phyloP scores from a whole-genome alignment of 2,329 filamentous ascomycete genomes.

The Colletotrichum ledebouriae region DNA sequence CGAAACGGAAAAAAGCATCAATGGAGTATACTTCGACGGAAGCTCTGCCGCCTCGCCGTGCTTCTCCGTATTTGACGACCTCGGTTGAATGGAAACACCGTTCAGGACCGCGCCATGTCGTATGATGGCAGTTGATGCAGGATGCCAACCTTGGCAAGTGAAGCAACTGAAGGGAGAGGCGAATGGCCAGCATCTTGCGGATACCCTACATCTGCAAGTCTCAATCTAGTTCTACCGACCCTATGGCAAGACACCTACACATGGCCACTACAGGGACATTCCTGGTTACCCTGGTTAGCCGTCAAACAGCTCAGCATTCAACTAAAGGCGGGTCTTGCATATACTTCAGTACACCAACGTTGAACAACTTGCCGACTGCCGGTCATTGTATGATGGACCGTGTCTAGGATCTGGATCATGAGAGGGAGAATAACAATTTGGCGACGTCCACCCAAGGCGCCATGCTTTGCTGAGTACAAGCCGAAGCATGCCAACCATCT shows the following conservation, averaged over 20 bases:
- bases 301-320: constrained; percentile 38
- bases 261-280: constrained; percentile 49
- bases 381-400: neutral
- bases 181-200: constrained; percentile 16
- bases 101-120: neutral
- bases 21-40: neutral
- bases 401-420: too few relatives aligned
- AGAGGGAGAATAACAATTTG: too few relatives aligned
- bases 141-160: neutral
- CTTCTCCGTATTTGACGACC: neutral
- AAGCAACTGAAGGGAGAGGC: neutral
- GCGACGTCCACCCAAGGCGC: too few relatives aligned
- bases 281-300: constrained; percentile 37
- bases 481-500: too few relatives aligned
- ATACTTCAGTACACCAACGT: constrained; percentile 9
- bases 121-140: constrained; percentile 2
- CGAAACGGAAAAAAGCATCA: neutral
- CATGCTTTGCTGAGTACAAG: too few relatives aligned
- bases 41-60: constrained; percentile 3
- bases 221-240: constrained; percentile 53
- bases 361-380: neutral
- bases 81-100: neutral
- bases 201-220: constrained; percentile 34
- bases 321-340: constrained; percentile 34
- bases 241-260: constrained; percentile 50